Base-by-base conservation (phyloP, 2,329 filamentous ascomycete genomes). In the Geosmithia putterillii region DNA sequence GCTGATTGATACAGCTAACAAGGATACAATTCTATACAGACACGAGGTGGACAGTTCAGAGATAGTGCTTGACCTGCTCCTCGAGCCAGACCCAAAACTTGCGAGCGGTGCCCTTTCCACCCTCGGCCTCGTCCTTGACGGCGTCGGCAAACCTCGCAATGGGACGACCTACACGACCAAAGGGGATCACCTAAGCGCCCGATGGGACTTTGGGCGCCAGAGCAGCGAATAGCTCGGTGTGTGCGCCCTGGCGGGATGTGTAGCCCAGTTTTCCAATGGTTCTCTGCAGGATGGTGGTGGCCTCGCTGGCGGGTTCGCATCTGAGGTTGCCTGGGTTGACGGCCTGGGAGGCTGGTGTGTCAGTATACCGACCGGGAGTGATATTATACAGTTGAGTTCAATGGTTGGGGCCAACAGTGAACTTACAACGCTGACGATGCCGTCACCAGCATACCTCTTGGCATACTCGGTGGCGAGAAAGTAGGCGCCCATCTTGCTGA, bases 161-260 rank as follows among this genome's bases (percentile, higher is more conserved):
- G 23, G 64, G 51, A 1, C 52, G 49, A 44, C 54, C 48, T 38
- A 67, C 54, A 10, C 62, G 53, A 3, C 65, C 65, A 54, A 51
- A 59, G 0, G 57, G 57, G n/a, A 49, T 51, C 44, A 59, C 56
- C 58, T 18, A 2, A 3, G 22, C 59, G 25, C 64, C 62, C 2
- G 57, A 38, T 2, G 61, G 67, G 8, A 72, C 56, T 0, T 70
- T 62, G 0, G 60, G 57, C 0, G 66, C 63, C 40, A 70, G 54
- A 0, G 59, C 68, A 6, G 68, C 65, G 46, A 63, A 74, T 2
- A 74, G 53, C 50, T 70, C 63, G 0, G 70, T 71, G 46, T 70
- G 72, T 0, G 68, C 69, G 3, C 69, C 70, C 32, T 62, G 50
- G 15, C 60, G 49, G 3, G 54, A 14, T 4, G 56, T 52, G 28